Evolutionary conservation across 305 asterid species (phyloP).

Genomic region (Ilex paraguariensis): DNA sequence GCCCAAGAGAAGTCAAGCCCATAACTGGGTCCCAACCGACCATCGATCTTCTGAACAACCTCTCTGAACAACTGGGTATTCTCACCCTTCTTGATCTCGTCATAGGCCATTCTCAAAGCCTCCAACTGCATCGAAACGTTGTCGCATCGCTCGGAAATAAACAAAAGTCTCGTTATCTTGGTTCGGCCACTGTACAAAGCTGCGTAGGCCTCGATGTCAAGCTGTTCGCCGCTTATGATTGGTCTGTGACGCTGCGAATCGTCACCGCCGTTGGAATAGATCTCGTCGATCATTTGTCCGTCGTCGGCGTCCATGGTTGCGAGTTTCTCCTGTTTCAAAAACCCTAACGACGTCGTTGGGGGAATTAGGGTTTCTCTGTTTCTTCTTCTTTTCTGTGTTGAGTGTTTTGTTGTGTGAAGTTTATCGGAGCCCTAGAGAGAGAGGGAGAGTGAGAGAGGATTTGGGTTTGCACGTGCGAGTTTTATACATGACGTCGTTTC

Average conservation of each 20-base stretch:
- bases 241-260: conserved; percentile 61
- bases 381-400: not conserved
- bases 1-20: conserved; percentile 65
- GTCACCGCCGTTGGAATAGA: conserved; percentile 52
- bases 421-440: not conserved
- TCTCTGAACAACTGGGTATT: conserved; percentile 77
- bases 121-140: conserved; percentile 67
- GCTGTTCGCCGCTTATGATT: conserved; percentile 80
- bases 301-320: conserved; percentile 67
- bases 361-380: conserved; percentile 25
- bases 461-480: not conserved
- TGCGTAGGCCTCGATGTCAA: conserved; percentile 92
- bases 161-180: conserved; percentile 68
- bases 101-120: conserved; percentile 90
- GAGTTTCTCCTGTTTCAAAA: no score
- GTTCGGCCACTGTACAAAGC: conserved; percentile 85
- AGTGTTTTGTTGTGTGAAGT: not conserved
- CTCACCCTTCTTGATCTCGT: conserved; percentile 92
- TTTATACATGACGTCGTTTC: no score
- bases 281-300: conserved; percentile 52
- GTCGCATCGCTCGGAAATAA: conserved; percentile 68
- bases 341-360: conserved; percentile 14
- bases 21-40: conserved; percentile 67
- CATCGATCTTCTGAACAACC: conserved; percentile 69
- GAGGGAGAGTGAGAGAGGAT: not conserved